Conservation (phyloP, 352 stramenopile species). For the Thraustochytrium sp. region DNA sequence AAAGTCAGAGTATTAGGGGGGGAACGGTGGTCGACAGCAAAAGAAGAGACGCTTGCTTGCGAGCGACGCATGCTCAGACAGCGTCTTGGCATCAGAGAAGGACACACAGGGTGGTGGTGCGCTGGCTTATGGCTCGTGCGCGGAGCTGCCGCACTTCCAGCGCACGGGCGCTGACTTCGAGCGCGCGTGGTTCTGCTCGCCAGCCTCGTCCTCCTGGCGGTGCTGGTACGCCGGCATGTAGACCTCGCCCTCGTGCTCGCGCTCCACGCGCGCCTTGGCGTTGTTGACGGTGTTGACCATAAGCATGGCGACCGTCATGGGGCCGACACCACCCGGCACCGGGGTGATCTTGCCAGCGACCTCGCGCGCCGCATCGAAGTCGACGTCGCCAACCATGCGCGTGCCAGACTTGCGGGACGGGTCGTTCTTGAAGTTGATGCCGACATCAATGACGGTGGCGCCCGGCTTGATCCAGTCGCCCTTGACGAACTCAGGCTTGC, state of each 20-base stretch:
- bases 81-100: no score
- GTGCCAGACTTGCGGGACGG: conserved; percentile 73
- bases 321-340: conserved; percentile 91
- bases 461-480: conserved; percentile 93
- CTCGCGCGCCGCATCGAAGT: conserved; percentile 71
- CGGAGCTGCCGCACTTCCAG: background rate
- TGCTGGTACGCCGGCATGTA: background rate
- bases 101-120: no score
- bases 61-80: no score
- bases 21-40: no score
- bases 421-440: conserved; percentile 80
- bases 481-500: conserved; percentile 86
- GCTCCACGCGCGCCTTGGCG: conserved; percentile 33
- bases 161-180: background rate
- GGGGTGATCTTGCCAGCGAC: conserved; percentile 88
- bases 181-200: background rate
- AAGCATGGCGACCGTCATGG: conserved; percentile 92
- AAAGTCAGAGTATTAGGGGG: no score
- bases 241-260: background rate
- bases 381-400: conserved; percentile 93
- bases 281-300: conserved; percentile 52
- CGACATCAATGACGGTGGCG: conserved; percentile 95
- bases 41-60: no score
- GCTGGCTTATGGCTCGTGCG: background rate
- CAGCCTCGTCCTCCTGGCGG: background rate